A percentile compares a stretch with the other conserved stretches of the same genome.
Conservation (phyloP, 768 basidiomycete genomes). For the Mycena venus region DNA sequence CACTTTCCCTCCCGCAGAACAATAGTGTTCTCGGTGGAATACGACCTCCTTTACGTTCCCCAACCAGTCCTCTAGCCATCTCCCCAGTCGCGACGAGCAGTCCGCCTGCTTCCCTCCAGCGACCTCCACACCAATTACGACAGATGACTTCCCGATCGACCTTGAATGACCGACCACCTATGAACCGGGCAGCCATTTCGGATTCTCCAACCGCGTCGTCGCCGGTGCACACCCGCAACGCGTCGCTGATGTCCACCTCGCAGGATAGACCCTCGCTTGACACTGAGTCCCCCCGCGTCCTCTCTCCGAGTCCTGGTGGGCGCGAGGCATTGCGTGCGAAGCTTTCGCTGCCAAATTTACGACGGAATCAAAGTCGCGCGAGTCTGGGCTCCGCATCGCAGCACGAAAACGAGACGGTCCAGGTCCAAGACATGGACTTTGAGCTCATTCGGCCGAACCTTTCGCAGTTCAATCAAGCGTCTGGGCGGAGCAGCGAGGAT, state of each 20-base stretch:
- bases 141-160: slow-evolving; percentile 44
- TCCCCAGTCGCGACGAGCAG: slow-evolving; percentile 6
- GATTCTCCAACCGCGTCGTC: slow-evolving; percentile 26
- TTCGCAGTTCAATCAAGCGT: slow-evolving; percentile 47
- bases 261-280: slow-evolving; percentile 42
- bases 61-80: slow-evolving; percentile 51
- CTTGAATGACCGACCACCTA: slow-evolving; percentile 35
- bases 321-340: slow-evolving; percentile 67
- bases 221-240: slow-evolving; percentile 33
- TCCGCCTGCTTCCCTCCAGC: slow-evolving; percentile 37
- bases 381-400: slow-evolving; percentile 36
- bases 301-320: slow-evolving; percentile 55
- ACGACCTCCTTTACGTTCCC: slow-evolving; percentile 41
- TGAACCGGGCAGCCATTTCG: slow-evolving; percentile 21
- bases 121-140: slow-evolving; percentile 42
- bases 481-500: slow-evolving; percentile 67
- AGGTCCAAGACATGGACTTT: slow-evolving; percentile 87
- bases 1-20: slow-evolving; percentile 58
- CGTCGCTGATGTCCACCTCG: slow-evolving; percentile 39
- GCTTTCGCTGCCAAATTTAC: slow-evolving; percentile 77
- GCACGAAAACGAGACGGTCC: slow-evolving; percentile 68
- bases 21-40: slow-evolving; percentile 40
- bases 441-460: slow-evolving; percentile 79
- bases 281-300: slow-evolving; percentile 51
- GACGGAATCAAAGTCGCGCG: slow-evolving; percentile 56